Evolutionary conservation across 768 basidiomycete genomes (phyloP), one percentile per base, ranked within the genome.

Genomic region (Lactarius indigo): DNA sequence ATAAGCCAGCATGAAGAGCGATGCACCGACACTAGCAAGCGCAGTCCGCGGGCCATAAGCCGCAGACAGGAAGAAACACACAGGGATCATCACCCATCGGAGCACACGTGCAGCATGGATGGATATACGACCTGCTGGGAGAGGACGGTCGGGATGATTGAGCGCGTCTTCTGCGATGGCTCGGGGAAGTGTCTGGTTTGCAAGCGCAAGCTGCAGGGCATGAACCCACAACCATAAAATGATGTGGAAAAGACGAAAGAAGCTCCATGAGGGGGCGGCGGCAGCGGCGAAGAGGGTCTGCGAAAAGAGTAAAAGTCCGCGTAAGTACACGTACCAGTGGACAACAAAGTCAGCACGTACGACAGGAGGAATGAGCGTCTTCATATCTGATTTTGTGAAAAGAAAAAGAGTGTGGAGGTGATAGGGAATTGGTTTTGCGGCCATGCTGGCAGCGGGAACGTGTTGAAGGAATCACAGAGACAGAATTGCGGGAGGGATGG

Each of bases 141-240:
- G 68, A 9, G 77, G 77, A 18, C 77, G 64, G 64, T 73, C 73
- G 1, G 75, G 74, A 54, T 77, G 75, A 65, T 78, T 78, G 1
- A 69, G 35, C 0, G 52, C 55, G 42, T 78, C 77, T 61, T 78
- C 77, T 13, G 66, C 70, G 6, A 63, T 60, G 13, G 65, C 65
- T 8, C 8, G 59, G 59, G 64, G 63, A 39, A 69, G 66, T 37
- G 68, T 72, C 64, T 78, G 77, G 63, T 78, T 78, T 5, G 77
- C 72, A 30, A 75, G 64, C 57, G 70, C 71, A 68, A 74, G 72
- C 59, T 75, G 74, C 15, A 78, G 69, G 10, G 74, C 69, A 61
- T 77, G 70, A n/a, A 75, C 54, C 76, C 76, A 77, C 8, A 75
- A 68, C 77, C 77, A 78, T 20, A 73, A 61, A 4, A 71, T 17